Evolutionary conservation across 2,329 filamentous ascomycete species (phyloP), one percentile per base, ranked within the genome.

Genomic region (Fusarium hainanense): DNA sequence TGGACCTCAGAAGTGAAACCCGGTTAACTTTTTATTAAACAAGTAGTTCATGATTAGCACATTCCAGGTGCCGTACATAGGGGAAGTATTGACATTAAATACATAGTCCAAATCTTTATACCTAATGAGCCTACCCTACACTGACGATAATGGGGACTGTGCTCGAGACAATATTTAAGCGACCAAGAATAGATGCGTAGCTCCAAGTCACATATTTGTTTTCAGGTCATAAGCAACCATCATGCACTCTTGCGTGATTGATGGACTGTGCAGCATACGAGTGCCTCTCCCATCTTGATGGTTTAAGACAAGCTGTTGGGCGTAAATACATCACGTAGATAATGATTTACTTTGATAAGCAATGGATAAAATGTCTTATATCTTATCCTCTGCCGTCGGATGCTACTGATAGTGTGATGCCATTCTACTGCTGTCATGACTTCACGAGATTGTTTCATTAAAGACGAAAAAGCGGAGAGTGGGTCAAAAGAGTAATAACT

Each of bases 381-480:
- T 4, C 18, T 6, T 37, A 18, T n/a, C 34, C 34, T 37, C 34
- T 37, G 18, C 18, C 18, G 9, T 37, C 18, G 18, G 11, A n/a
- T 37, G 34, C 34, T 37, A 7, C 11, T 37, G 18, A 37, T n/a
- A 37, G 18, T 37, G 16, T 18, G 34, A 37, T 37, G 9, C 34
- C 18, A 37, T 7, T 49, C 20, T 20, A 18, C 30, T 18, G 32
- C 20, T 30, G 44, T 32, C 52, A 59, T 65, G 62, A 48, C 46
- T 65, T 65, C 28, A 34, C 37, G 30, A 57, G 37, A 57, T 21
- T 21, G 21, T 14, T 49, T 28, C 16, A 65, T 41, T 42, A 40
- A 7, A 32, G 47, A 44, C 34, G 28, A 41, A 65, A 28, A 48
- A 60, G 60, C 20, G 54, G 42, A 48, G 54, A 65, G 46, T 46